phyloP scores from a whole-genome alignment of 805 yeast genomes.

The Zygosaccharomyces bisporus region DNA sequence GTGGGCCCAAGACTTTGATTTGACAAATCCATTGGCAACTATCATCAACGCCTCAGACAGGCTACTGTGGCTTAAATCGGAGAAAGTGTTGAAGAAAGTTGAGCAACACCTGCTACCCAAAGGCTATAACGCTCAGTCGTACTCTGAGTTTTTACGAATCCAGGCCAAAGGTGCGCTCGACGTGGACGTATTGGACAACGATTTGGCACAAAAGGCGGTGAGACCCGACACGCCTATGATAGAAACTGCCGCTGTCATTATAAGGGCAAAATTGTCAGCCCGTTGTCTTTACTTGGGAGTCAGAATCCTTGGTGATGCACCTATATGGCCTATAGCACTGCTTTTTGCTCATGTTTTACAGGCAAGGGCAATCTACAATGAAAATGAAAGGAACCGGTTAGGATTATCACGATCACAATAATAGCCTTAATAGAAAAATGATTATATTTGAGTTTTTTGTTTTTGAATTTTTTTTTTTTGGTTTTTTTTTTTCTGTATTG shows the following conservation, averaged over 20 bases:
- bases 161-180: slow-evolving; percentile 61
- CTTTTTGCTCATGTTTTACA: slow-evolving; percentile 77
- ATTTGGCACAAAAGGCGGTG: slow-evolving; percentile 45
- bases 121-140: slow-evolving; percentile 47
- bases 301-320: slow-evolving; percentile 75
- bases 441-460: background rate
- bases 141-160: slow-evolving; percentile 53
- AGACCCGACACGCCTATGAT: slow-evolving; percentile 43
- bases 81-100: slow-evolving; percentile 54
- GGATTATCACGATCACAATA: background rate
- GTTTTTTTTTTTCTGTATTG: background rate
- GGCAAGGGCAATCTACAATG: slow-evolving; percentile 49
- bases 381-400: background rate
- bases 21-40: slow-evolving; percentile 22
- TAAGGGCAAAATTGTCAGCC: slow-evolving; percentile 48
- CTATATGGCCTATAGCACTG: slow-evolving; percentile 80
- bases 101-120: slow-evolving; percentile 54
- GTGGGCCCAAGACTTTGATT: slow-evolving; percentile 41
- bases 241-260: slow-evolving; percentile 47
- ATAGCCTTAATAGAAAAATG: background rate
- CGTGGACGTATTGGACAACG: slow-evolving; percentile 46
- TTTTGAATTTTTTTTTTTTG: background rate
- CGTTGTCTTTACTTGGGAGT: slow-evolving; percentile 67
- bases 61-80: slow-evolving; percentile 63
- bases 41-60: slow-evolving; percentile 47